Conservation (phyloP, 805 yeast species). For the Lipomyces starkeyi region DNA sequence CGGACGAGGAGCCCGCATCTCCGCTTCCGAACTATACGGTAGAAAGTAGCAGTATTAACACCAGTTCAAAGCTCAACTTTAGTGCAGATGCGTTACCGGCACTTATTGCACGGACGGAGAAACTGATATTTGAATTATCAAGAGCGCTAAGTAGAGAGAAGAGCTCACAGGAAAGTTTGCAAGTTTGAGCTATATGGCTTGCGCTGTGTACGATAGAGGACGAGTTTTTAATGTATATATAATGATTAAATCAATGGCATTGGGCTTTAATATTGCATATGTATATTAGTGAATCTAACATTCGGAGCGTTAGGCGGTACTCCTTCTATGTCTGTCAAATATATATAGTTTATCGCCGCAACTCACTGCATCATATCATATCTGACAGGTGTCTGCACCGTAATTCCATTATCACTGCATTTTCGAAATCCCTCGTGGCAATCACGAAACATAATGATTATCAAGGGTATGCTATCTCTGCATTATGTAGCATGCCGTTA, state of each 20-base stretch:
- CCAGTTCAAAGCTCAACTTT: constrained; percentile 20
- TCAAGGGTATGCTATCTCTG: too few relatives aligned
- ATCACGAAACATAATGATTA: too few relatives aligned
- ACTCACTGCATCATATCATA: background rate
- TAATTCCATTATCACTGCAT: too few relatives aligned
- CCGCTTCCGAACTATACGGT: background rate
- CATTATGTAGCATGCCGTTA: too few relatives aligned
- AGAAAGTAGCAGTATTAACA: background rate
- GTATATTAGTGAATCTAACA: background rate
- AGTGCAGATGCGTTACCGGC: constrained; percentile 33
- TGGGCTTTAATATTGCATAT: background rate
- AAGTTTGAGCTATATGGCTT: background rate
- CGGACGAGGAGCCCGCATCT: constrained; percentile 4
- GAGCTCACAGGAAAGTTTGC: background rate
- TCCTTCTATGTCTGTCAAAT: background rate
- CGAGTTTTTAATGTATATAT: background rate
- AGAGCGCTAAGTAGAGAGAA: background rate
- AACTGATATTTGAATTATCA: constrained; percentile 2
- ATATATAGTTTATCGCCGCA: background rate
- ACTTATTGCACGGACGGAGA: constrained; percentile 21
- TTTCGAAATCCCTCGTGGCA: too few relatives aligned
- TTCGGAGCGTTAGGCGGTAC: background rate
- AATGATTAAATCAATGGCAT: background rate
- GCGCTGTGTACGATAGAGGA: background rate
- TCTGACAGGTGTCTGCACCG: too few relatives aligned